Conservation (phyloP, 73 alveolate genomes). For the Tetrahymena thermophila region DNA sequence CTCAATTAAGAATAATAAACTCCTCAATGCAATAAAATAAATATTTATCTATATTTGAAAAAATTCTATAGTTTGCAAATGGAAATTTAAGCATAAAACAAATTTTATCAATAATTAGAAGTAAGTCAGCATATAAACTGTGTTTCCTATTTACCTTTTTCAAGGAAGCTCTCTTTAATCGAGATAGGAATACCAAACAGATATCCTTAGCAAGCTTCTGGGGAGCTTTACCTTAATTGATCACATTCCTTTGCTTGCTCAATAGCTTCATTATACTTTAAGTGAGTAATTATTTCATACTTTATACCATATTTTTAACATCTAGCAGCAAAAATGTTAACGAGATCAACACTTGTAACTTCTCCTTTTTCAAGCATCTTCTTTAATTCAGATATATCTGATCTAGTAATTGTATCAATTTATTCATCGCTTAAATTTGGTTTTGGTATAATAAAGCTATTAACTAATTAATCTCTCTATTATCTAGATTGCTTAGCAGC, state of each 20-base stretch:
- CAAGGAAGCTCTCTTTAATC: slow-evolving; percentile 49
- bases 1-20: too few species aligned
- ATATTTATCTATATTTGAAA: neutral
- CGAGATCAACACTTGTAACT: neutral
- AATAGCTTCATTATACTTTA: slow-evolving; percentile 15
- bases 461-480: neutral
- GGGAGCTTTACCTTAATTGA: neutral
- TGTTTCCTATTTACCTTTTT: slow-evolving; percentile 5
- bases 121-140: neutral
- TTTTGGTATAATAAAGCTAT: neutral
- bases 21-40: neutral
- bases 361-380: neutral
- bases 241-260: slow-evolving; percentile 13
- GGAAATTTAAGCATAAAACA: too few species aligned
- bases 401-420: neutral
- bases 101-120: neutral
- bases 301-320: neutral
- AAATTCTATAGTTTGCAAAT: neutral
- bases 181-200: slow-evolving; percentile 68
- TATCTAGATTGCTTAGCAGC: neutral
- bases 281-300: slow-evolving; percentile 14
- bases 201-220: neutral
- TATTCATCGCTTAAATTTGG: neutral
- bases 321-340: slow-evolving; percentile 13
- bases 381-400: slow-evolving; percentile 1